phyloP scores from a whole-genome alignment of 495 filamentous ascomycete species.

The Haplographium delicatum region DNA sequence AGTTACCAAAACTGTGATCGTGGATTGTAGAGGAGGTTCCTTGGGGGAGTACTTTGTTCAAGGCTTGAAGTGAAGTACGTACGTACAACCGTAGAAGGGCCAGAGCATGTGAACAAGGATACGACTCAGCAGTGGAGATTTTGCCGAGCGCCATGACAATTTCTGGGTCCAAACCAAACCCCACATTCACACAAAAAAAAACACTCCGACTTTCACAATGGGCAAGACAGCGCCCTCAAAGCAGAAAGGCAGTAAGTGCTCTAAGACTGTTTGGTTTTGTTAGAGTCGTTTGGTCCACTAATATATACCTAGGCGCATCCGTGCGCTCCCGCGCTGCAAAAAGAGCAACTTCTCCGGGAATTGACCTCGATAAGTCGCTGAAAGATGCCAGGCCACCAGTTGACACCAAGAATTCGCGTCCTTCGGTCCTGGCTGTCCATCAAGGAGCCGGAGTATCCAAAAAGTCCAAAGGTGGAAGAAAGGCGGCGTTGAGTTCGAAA shows the following conservation, averaged over 20 bases:
- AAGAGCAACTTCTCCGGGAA: conserved; percentile 63
- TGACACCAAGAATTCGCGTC: conserved; percentile 43
- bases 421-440: conserved; percentile 58
- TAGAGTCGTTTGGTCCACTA: not conserved
- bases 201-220: conserved; percentile 33
- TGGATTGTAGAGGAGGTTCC: not conserved
- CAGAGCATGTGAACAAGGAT: no score
- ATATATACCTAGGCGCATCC: conserved; percentile 26
- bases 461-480: conserved; percentile 55
- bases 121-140: not conserved
- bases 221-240: conserved; percentile 40
- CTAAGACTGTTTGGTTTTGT: no score
- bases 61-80: no score
- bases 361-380: conserved; percentile 72
- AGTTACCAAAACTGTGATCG: no score
- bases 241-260: conserved; percentile 32
- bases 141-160: not conserved
- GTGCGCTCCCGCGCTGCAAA: conserved; percentile 68
- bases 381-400: conserved; percentile 53
- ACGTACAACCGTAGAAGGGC: no score
- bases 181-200: not conserved
- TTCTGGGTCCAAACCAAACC: not conserved
- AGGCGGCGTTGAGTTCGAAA: conserved; percentile 53
- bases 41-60: not conserved
- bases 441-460: conserved; percentile 59